These are phyloP conservation scores for Magnusiomyces tetraspermus DNA, from an alignment of 1,139 yeast genomes.

Conservation along the genomic window DNA sequence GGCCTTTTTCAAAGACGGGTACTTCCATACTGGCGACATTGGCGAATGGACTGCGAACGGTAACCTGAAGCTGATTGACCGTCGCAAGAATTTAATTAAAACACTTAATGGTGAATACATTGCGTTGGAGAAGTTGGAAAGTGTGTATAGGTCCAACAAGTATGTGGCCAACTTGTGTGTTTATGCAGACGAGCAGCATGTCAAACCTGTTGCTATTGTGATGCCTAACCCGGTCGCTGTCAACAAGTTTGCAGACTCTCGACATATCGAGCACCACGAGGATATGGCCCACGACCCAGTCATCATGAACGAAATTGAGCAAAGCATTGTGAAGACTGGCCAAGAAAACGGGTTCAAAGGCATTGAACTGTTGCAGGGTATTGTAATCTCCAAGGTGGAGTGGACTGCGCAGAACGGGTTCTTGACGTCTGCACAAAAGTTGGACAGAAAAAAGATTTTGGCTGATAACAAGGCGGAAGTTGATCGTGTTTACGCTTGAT, in stretches of 20 bases:
- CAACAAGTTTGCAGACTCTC: conserved; percentile 47
- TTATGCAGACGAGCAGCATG: conserved; percentile 78
- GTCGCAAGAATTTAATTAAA: conserved; percentile 92
- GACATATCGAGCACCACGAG: conserved; percentile 44
- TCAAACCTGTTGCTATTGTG: conserved; percentile 86
- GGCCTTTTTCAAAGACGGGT: conserved; percentile 74
- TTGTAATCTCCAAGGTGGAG: conserved; percentile 75
- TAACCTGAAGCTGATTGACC: conserved; percentile 73
- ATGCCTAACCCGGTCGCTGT: conserved; percentile 68
- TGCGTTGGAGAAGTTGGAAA: conserved; percentile 87
- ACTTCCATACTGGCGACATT: conserved; percentile 97
- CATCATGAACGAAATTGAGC: conserved; percentile 46
- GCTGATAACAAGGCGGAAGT: conserved; percentile 36
- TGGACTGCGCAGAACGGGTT: conserved; percentile 97
- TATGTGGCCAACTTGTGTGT: conserved; percentile 77
- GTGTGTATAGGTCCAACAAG: conserved; percentile 69
- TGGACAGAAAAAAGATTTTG: conserved; percentile 87
- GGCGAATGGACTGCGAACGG: conserved; percentile 88
- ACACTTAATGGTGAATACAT: conserved; percentile 96
- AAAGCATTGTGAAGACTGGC: conserved; percentile 63
- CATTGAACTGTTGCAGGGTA: conserved; percentile 73
- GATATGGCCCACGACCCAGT: conserved; percentile 49
- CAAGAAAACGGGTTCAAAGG: conserved; percentile 72
- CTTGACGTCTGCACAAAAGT: conserved; percentile 91
- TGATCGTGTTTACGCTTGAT: no score